These are phyloP conservation scores for Dactylonectria macrodidyma DNA, from an alignment of 2,329 filamentous ascomycete genomes.

Conservation along the genomic window DNA sequence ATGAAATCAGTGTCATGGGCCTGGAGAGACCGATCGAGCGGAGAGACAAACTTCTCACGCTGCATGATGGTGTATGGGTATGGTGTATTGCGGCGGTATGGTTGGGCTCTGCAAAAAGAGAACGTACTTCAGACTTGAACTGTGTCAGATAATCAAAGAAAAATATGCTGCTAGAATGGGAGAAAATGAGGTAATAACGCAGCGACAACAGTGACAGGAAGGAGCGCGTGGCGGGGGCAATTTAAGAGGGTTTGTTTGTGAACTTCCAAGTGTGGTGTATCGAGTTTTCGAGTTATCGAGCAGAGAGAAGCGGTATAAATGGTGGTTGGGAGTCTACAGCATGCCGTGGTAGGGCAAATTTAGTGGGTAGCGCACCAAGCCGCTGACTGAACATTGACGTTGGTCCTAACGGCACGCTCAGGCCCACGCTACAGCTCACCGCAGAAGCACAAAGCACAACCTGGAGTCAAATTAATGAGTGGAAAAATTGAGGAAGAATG, in stretches of 20 bases:
- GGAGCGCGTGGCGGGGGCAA: background rate
- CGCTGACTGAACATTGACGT: constrained; percentile 7
- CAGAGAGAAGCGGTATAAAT: background rate
- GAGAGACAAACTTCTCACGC: constrained; percentile 3
- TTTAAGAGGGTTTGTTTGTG: background rate
- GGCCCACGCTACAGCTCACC: background rate
- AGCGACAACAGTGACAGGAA: background rate
- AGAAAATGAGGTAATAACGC: background rate
- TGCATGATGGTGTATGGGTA: background rate
- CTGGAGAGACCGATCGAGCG: background rate
- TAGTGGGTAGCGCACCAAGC: constrained; percentile 7
- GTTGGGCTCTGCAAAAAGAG: background rate
- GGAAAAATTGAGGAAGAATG: no score
- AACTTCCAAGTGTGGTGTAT: background rate
- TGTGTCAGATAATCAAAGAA: background rate
- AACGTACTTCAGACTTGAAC: background rate
- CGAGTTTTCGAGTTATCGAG: background rate
- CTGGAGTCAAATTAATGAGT: no score
- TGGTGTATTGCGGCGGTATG: background rate
- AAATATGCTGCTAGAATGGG: background rate
- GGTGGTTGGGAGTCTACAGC: background rate
- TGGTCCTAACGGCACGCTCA: constrained; percentile 3
- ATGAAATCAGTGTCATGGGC: constrained; percentile 45
- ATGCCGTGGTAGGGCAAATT: background rate
- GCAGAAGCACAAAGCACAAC: no score